Evolutionary conservation across 768 basidiomycete genomes (phyloP), one percentile per base, ranked within the genome.

Genomic region (Russula sp.): DNA sequence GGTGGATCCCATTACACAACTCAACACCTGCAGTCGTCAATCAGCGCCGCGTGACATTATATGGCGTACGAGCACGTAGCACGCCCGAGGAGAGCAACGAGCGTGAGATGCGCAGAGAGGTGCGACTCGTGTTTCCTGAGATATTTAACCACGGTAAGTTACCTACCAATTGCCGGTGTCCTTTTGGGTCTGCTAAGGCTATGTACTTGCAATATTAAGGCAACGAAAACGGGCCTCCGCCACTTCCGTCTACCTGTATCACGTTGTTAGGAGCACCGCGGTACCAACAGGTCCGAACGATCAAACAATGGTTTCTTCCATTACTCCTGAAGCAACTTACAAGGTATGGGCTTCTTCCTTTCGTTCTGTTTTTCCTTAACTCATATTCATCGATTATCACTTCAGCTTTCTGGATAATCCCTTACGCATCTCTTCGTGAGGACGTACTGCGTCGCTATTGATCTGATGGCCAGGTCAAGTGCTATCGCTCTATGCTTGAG

Each of bases 231-330:
- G 64, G 24, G 14, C 60, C 54, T 22, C 32, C 66, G n/a, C 59
- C 63, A n/a, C 44, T 69, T 61, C 72, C 78, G 14, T 67, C 71
- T 18, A 76, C 73, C 30, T 89, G 86, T 71, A 73, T 69, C 10
- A 76, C 75, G 5, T 71, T 87, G 49, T 70, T 84, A 34, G 73
- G 73, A 5, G 85, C 88, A 3, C 79, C 88, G 26, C 83, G 88
- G 24, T 92, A 84, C 66, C 89, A 92, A 67, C 89, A 92, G 75
- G 83, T 89, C 42, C 79, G 86, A 69, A 83, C 82, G 10, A 80
- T 91, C 60, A 80, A 79, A 60, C 81, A 84, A 54, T 93, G 91
- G 91, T 76, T 93, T 36, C 72, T 90, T n/a, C 91, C 90, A 3
- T 76, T 84, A 28, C 78, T 89, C 48, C 81, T 81, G 67, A 84